phyloP scores from a whole-genome alignment of 2,329 filamentous ascomycete species.

The Dothiorella sarmentorum region DNA sequence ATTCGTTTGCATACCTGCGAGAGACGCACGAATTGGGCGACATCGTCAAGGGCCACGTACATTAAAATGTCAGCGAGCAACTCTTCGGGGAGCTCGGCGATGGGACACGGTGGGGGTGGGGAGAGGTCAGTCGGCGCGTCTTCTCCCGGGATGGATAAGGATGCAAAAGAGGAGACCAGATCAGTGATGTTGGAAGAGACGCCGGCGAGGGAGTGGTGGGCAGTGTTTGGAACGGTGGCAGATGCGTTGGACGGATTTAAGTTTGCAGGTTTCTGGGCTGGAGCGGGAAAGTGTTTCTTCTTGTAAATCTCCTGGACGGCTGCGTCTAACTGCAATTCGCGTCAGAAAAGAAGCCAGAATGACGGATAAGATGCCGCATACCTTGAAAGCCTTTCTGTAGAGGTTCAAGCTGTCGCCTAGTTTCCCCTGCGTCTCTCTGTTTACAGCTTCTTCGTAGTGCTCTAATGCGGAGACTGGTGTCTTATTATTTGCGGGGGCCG shows the following conservation, averaged over 20 bases:
- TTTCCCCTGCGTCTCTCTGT: conserved; percentile 79
- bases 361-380: conserved; percentile 39
- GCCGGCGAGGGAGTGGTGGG: conserved; percentile 56
- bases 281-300: conserved; percentile 81
- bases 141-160: conserved; percentile 63
- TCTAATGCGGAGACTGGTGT: conserved; percentile 78
- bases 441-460: conserved; percentile 87
- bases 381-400: conserved; percentile 87
- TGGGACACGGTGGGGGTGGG: conserved; percentile 72
- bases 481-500: conserved; percentile 29
- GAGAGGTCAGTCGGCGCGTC: conserved; percentile 69
- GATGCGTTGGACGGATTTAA: conserved; percentile 50
- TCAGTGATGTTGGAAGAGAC: conserved; percentile 58
- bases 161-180: conserved; percentile 72
- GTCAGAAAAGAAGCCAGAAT: conserved; percentile 20
- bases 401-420: conserved; percentile 83
- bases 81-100: conserved; percentile 76
- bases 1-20: conserved; percentile 82
- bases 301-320: conserved; percentile 82
- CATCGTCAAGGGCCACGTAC: conserved; percentile 68
- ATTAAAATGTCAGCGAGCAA: conserved; percentile 75
- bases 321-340: conserved; percentile 66
- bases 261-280: conserved; percentile 47
- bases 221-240: conserved; percentile 50
- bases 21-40: conserved; percentile 71